phyloP scores from a whole-genome alignment of 2,329 filamentous ascomycete species.

The Whalleya microplaca region DNA sequence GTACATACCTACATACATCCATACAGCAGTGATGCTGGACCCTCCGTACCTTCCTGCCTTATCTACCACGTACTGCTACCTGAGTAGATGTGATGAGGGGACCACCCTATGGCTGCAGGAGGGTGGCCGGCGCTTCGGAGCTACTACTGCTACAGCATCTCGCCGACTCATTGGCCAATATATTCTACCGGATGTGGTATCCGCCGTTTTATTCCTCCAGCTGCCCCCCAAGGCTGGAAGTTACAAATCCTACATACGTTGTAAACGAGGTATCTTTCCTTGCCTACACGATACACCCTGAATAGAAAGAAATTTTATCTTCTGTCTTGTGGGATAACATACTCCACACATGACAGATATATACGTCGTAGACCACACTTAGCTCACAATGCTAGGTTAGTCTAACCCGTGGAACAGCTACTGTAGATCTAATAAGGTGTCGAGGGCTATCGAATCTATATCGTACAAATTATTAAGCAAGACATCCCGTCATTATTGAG shows the following conservation, averaged over 20 bases:
- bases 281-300: too few relatives aligned
- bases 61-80: background rate
- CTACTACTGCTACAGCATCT: conserved; percentile 1
- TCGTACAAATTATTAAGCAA: too few relatives aligned
- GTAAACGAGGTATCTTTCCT: too few relatives aligned
- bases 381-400: background rate
- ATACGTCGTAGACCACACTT: background rate
- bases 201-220: background rate
- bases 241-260: background rate
- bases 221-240: background rate
- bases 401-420: background rate
- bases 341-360: background rate
- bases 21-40: background rate
- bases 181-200: background rate
- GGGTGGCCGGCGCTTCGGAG: conserved; percentile 18
- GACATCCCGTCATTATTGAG: background rate
- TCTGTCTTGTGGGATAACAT: background rate
- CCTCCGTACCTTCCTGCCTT: too few relatives aligned
- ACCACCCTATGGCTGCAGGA: background rate
- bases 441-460: too few relatives aligned
- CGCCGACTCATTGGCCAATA: background rate
- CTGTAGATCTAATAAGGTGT: too few relatives aligned
- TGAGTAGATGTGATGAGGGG: background rate
- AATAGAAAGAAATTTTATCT: too few relatives aligned
- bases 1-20: too few relatives aligned